phyloP scores from a whole-genome alignment of 371 early-diverging fungal species.

The Mucor racemosus region DNA sequence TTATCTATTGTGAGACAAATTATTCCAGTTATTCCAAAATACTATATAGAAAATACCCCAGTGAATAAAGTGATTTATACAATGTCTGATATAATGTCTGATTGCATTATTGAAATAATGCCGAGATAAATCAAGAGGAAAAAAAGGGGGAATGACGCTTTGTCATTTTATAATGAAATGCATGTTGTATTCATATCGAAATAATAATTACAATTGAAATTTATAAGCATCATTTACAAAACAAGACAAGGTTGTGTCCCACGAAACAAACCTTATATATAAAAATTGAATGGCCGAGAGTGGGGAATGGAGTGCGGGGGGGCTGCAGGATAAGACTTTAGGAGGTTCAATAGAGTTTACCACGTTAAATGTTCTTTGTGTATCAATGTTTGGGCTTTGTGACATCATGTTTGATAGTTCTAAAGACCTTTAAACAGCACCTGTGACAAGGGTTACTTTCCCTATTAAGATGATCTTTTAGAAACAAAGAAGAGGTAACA shows the following conservation, averaged over 20 bases:
- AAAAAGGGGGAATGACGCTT: constrained; percentile 2
- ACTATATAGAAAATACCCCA: background rate
- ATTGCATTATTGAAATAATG: background rate
- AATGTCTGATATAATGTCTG: too few relatives aligned
- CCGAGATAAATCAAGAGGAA: background rate
- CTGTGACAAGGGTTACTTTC: constrained; percentile 10
- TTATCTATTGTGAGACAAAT: constrained; percentile 5
- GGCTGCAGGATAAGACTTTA: constrained; percentile 19
- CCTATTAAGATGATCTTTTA: constrained; percentile 5
- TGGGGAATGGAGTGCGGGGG: background rate
- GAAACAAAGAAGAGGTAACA: background rate
- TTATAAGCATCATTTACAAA: constrained; percentile 19
- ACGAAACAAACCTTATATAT: background rate
- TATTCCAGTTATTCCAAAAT: background rate
- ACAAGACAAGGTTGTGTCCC: constrained; percentile 7
- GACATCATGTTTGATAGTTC: constrained; percentile 18
- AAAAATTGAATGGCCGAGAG: background rate
- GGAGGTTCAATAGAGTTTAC: constrained; percentile 6
- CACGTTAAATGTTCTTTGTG: constrained; percentile 9
- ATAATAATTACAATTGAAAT: constrained; percentile 14
- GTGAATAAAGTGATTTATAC: background rate
- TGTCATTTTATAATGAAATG: constrained; percentile 12
- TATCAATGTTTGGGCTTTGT: constrained; percentile 11
- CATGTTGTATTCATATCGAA: background rate
- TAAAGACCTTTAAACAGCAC: background rate